These are phyloP conservation scores for Apiospora pterosperma DNA, from an alignment of 2,329 filamentous ascomycete species.

Conservation along the genomic window DNA sequence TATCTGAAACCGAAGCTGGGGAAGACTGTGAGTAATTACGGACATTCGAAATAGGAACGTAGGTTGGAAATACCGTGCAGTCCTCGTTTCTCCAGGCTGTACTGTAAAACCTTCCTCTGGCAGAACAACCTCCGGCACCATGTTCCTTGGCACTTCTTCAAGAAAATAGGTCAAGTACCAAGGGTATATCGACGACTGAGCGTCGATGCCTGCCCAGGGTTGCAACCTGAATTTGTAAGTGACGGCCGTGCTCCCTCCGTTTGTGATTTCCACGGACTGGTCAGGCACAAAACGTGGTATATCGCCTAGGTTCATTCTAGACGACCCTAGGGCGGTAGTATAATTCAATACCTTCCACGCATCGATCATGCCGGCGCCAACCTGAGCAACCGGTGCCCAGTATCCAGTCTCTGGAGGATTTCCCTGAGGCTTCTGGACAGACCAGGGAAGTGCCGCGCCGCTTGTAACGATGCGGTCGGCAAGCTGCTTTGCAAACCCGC, in stretches of 20 bases:
- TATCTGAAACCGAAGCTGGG: conserved; percentile 23
- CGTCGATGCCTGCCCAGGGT: conserved; percentile 32
- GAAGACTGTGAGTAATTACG: not conserved
- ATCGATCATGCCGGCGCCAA: conserved; percentile 36
- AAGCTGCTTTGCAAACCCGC: conserved; percentile 22
- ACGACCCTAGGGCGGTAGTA: conserved; percentile 29
- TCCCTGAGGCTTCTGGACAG: conserved; percentile 14
- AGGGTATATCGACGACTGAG: not conserved
- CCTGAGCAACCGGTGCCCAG: conserved; percentile 1
- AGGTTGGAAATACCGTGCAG: conserved; percentile 10
- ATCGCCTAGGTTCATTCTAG: conserved; percentile 40
- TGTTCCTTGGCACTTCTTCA: conserved; percentile 12
- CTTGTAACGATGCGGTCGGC: conserved; percentile 26
- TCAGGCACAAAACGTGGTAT: conserved; percentile 30
- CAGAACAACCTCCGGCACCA: conserved; percentile 14
- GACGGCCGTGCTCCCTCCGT: conserved; percentile 26
- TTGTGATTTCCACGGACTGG: conserved; percentile 25
- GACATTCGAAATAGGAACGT: not conserved
- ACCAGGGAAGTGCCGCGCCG: conserved; percentile 21
- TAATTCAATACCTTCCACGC: conserved; percentile 35
- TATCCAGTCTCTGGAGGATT: not conserved
- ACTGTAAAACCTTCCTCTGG: conserved; percentile 16
- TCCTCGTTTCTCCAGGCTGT: conserved; percentile 16
- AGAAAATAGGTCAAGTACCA: conserved; percentile 14
- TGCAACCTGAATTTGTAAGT: conserved; percentile 27